Base-by-base conservation (phyloP, 2,329 filamentous ascomycete genomes). In the Ceratocystis albifundus region DNA sequence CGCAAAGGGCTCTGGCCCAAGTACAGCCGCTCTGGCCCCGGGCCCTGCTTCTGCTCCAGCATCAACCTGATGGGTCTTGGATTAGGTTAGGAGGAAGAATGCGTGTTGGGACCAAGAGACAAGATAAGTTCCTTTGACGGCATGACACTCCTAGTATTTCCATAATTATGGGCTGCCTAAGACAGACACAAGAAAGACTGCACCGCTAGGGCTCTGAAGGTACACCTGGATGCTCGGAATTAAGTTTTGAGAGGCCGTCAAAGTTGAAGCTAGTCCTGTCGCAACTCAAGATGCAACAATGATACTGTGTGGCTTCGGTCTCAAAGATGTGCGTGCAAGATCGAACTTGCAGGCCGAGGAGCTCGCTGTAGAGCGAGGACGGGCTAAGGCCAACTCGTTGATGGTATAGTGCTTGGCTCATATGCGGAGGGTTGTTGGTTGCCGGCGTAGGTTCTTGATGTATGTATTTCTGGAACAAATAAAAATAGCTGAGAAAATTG, bases 1-100 rank as follows among this genome's bases (percentile, higher is more conserved):
- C 55, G 67, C 68, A 5, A 67, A 68, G 41, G 28, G 28, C 10
- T 15, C 44, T 17, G 50, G 30, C 55, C 7, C 22, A 32, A 4
- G 46, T 36, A 17, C 55, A 44, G 30, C 20, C 46, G 64, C 28
- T 25, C 41, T 28, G 12, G 28, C 15, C 22, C 17, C 22, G 17
- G 30, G 15, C 22, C 15, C 61, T 63, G 20, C 61, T 45, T 45
- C 44, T 15, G 44, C 55, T 28, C 28, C 6, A 36, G 55, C 55
- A 15, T 59, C 55, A 15, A 53, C 48, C 48, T 53, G 48, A 53
- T 4, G 36, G 10, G 36, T 53, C n/a, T 20, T 22, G 7, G 22
- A 8, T 20, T n/a, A 53, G 6, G 22, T 22, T 53, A 25, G n/a
- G 55, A 59, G 17, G 12, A 59, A 20, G 4, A 36, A 59, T 36